phyloP scores from a whole-genome alignment of 1,139 yeast species.

The Arxiozyma slooffiae region DNA sequence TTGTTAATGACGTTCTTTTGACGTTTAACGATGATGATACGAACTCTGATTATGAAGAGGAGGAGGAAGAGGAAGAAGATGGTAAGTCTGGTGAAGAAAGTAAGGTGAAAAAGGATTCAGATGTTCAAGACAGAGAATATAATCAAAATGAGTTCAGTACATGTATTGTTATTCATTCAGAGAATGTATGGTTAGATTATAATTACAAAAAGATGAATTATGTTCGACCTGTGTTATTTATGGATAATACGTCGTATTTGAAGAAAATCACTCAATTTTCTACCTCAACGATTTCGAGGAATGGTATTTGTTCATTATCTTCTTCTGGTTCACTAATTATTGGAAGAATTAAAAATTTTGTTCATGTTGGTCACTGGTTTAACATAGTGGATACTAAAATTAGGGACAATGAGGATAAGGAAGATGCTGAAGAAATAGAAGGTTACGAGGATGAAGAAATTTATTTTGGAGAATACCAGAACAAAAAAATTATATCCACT shows the following conservation, averaged over 20 bases:
- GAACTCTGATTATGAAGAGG: constrained; percentile 25
- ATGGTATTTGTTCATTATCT: constrained; percentile 26
- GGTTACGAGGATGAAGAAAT: constrained; percentile 9
- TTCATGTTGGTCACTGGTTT: constrained; percentile 20
- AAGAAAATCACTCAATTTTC: constrained; percentile 14
- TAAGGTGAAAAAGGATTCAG: constrained; percentile 5
- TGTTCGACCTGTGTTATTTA: constrained; percentile 19
- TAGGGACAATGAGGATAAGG: constrained; percentile 6
- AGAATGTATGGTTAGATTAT: constrained; percentile 26
- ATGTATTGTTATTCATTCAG: constrained; percentile 18
- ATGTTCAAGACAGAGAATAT: constrained; percentile 6
- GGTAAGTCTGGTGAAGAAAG: constrained; percentile 12
- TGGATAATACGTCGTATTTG: constrained; percentile 7
- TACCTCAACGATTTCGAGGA: constrained; percentile 17
- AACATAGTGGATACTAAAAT: constrained; percentile 5
- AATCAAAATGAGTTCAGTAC: constrained; percentile 6
- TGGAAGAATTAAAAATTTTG: constrained; percentile 21
- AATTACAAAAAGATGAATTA: constrained; percentile 10
- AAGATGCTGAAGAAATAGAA: constrained; percentile 15
- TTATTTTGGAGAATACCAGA: constrained; percentile 9
- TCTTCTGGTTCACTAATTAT: constrained; percentile 22
- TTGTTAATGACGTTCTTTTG: neutral
- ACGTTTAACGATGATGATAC: constrained; percentile 13
- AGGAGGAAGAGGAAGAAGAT: constrained; percentile 22
- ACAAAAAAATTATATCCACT: constrained; percentile 8